Conservation (phyloP, 768 basidiomycete species). For the Rhizopogon vulgaris region DNA sequence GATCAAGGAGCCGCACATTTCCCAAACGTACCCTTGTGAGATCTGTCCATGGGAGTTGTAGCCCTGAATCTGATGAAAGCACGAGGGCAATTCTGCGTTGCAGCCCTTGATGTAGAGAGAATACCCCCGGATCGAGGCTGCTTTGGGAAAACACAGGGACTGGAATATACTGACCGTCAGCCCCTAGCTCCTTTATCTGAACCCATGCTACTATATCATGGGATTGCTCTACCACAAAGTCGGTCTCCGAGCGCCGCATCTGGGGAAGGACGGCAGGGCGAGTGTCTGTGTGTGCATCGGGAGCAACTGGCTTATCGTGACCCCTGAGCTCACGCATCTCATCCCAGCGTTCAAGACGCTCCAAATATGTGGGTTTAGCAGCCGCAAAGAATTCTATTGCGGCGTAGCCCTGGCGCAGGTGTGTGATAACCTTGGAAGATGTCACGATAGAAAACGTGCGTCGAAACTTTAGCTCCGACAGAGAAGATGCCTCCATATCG, state of each 20-base stretch:
- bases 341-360: constrained; percentile 90
- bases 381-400: constrained; percentile 89
- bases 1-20: constrained; percentile 79
- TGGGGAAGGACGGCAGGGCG: constrained; percentile 43
- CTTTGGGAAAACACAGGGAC: constrained; percentile 78
- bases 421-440: constrained; percentile 62
- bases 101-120: constrained; percentile 88
- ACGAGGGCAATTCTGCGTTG: constrained; percentile 77
- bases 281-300: constrained; percentile 26
- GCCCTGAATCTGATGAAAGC: constrained; percentile 83
- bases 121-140: constrained; percentile 74
- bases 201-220: constrained; percentile 91
- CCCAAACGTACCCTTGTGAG: constrained; percentile 73
- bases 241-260: constrained; percentile 91
- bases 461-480: constrained; percentile 80
- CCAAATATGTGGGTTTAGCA: constrained; percentile 75
- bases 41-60: constrained; percentile 82
- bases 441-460: constrained; percentile 76
- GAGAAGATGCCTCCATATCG: constrained; percentile 63
- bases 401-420: constrained; percentile 73
- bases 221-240: constrained; percentile 79
- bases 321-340: constrained; percentile 77
- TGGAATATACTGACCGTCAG: constrained; percentile 78
- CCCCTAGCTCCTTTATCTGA: constrained; percentile 80
- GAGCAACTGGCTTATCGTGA: constrained; percentile 30